A percentile compares a stretch with the other conserved stretches of the same genome.
These are phyloP conservation scores for Agaricus sinodeliciosus DNA, from an alignment of 768 basidiomycete genomes.

Conservation along the genomic window DNA sequence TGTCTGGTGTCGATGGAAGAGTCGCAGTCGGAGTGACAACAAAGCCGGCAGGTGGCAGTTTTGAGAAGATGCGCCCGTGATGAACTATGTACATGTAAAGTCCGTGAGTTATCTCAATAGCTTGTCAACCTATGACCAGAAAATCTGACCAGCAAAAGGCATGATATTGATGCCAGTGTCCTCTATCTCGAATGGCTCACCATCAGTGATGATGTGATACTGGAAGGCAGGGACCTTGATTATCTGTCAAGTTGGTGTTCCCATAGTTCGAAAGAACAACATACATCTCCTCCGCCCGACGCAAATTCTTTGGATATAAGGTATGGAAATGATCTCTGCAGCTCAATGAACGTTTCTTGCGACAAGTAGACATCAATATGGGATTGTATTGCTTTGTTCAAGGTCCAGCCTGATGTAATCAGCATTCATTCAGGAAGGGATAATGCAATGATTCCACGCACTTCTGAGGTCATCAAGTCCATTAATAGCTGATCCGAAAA, in stretches of 20 bases:
- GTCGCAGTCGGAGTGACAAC: conserved; percentile 33
- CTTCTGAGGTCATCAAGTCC: conserved; percentile 87
- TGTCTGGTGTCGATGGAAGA: conserved; percentile 28
- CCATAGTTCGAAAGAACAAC: conserved; percentile 14
- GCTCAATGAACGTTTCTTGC: conserved; percentile 53
- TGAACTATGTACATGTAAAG: conserved; percentile 47
- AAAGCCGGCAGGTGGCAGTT: conserved; percentile 29
- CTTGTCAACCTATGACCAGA: background rate
- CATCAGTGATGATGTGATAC: conserved; percentile 77
- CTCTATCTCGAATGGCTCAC: conserved; percentile 58
- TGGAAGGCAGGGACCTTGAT: conserved; percentile 71
- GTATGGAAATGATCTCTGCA: conserved; percentile 75
- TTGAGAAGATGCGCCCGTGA: conserved; percentile 62
- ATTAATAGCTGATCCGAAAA: conserved; percentile 56
- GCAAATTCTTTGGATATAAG: conserved; percentile 69
- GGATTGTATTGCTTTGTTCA: conserved; percentile 53
- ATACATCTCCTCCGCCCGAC: conserved; percentile 74
- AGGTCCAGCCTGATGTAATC: conserved; percentile 58
- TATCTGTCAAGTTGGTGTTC: background rate
- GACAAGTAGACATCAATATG: conserved; percentile 75
- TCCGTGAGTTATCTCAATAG: background rate
- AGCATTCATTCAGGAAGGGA: conserved; percentile 7
- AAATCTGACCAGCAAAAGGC: conserved; percentile 56
- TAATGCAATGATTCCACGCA: conserved; percentile 20
- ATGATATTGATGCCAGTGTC: conserved; percentile 57